phyloP scores from a whole-genome alignment of 805 yeast genomes.

The Sugiyamaella floridensis region DNA sequence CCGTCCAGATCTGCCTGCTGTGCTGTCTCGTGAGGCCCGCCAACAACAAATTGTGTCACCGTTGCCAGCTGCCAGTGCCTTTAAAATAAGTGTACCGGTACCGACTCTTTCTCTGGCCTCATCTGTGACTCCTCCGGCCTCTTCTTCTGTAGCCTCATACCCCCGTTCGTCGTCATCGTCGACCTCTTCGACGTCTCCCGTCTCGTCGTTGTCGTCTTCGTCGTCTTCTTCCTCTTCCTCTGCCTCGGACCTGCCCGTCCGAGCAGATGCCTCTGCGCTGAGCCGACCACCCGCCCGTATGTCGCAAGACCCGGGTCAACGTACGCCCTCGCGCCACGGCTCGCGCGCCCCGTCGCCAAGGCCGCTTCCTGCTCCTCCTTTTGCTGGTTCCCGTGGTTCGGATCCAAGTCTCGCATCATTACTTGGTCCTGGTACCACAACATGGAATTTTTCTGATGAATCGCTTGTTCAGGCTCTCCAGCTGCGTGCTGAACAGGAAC shows the following conservation, averaged over 20 bases:
- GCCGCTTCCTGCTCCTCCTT: neutral
- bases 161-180: neutral
- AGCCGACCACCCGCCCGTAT: neutral
- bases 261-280: neutral
- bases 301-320: neutral
- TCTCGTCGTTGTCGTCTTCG: neutral
- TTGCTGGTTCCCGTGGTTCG: no score
- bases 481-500: constrained; percentile 65
- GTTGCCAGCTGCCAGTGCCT: neutral
- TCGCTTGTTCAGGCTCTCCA: constrained; percentile 53
- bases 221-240: neutral
- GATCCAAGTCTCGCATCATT: constrained; percentile 24
- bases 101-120: neutral
- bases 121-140: neutral
- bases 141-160: neutral
- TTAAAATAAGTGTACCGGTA: constrained; percentile 1
- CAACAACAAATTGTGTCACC: no score
- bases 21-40: no score
- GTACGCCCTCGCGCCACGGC: neutral
- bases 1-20: neutral
- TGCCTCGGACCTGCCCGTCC: neutral
- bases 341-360: neutral
- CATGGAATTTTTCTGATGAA: constrained; percentile 52
- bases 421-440: constrained; percentile 46
- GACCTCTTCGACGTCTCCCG: neutral